Evolutionary conservation across 108 stramenopile genomes (phyloP).

Genomic region (Nitzschia inconspicua): DNA sequence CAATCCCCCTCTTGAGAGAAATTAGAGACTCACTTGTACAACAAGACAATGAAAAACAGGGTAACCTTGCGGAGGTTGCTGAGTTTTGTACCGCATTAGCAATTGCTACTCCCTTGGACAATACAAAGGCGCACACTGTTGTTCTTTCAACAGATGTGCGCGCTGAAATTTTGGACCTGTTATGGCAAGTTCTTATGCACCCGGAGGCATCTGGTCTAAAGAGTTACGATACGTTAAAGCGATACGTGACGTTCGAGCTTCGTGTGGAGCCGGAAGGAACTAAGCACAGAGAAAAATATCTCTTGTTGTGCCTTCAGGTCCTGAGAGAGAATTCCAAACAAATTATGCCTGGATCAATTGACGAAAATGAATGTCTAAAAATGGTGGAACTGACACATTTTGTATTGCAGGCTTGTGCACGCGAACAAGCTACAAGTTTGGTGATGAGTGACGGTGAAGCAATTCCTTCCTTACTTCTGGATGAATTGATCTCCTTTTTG

Average conservation of each 20-base stretch:
- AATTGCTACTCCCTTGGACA: conserved; percentile 19
- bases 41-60: conserved; percentile 29
- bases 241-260: conserved; percentile 60
- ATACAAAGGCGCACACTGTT: conserved; percentile 12
- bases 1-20: conserved; percentile 72
- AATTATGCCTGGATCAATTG: conserved; percentile 23
- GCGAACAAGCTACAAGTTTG: conserved; percentile 43
- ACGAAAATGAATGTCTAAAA: conserved; percentile 65
- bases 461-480: conserved; percentile 56
- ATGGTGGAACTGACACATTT: conserved; percentile 80
- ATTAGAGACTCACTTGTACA: conserved; percentile 48
- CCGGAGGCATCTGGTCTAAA: conserved; percentile 69
- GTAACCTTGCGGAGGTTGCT: conserved; percentile 69
- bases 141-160: conserved; percentile 51
- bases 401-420: conserved; percentile 75
- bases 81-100: conserved; percentile 80
- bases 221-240: conserved; percentile 68
- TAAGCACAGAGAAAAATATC: conserved; percentile 54
- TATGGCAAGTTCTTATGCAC: conserved; percentile 83
- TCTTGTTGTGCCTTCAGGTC: conserved; percentile 42
- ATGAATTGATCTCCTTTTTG: conserved; percentile 73
- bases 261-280: conserved; percentile 49
- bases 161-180: conserved; percentile 67
- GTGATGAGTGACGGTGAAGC: conserved; percentile 31
- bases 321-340: conserved; percentile 32